Conservation (phyloP, 2,329 filamentous ascomycete genomes). For the Chlorencoelia australis region DNA sequence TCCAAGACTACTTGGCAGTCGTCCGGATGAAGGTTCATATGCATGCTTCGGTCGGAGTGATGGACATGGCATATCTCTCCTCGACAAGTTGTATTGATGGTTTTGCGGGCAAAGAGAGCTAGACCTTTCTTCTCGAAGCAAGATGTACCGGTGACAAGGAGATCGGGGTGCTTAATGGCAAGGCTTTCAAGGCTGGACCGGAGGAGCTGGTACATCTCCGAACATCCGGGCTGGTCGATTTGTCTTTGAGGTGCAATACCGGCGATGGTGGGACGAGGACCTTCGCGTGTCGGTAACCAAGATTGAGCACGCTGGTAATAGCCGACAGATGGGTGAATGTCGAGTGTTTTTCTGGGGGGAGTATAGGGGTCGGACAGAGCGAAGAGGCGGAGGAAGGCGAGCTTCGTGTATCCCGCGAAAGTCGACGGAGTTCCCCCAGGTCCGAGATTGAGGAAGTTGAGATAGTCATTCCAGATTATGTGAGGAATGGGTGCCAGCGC, state of each 20-base stretch:
- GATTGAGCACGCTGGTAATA: conserved; percentile 38
- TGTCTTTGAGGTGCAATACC: conserved; percentile 80
- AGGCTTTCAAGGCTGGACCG: conserved; percentile 43
- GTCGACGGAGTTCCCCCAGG: conserved; percentile 74
- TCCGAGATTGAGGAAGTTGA: conserved; percentile 65
- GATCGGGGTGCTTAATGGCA: conserved; percentile 33
- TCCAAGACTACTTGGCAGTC: conserved; percentile 64
- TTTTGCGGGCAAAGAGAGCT: conserved; percentile 59
- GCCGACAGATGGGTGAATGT: conserved; percentile 44
- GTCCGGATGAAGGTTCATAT: conserved; percentile 69
- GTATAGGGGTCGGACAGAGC: conserved; percentile 59
- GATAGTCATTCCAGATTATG: conserved; percentile 59
- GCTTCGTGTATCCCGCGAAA: conserved; percentile 59
- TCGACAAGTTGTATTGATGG: conserved; percentile 59
- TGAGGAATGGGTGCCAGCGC: conserved; percentile 36
- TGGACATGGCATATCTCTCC: conserved; percentile 82
- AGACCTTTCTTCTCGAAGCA: conserved; percentile 78
- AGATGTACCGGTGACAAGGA: conserved; percentile 53
- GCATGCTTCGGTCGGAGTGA: conserved; percentile 64
- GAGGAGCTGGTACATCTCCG: conserved; percentile 44
- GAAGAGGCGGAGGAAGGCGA: conserved; percentile 64
- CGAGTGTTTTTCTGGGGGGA: conserved; percentile 41
- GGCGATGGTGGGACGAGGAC: conserved; percentile 54
- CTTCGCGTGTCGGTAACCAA: conserved; percentile 49
- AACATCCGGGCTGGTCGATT: conserved; percentile 52